Evolutionary conservation across 2,329 filamentous ascomycete species (phyloP).

Genomic region (Davidsoniella australis): DNA sequence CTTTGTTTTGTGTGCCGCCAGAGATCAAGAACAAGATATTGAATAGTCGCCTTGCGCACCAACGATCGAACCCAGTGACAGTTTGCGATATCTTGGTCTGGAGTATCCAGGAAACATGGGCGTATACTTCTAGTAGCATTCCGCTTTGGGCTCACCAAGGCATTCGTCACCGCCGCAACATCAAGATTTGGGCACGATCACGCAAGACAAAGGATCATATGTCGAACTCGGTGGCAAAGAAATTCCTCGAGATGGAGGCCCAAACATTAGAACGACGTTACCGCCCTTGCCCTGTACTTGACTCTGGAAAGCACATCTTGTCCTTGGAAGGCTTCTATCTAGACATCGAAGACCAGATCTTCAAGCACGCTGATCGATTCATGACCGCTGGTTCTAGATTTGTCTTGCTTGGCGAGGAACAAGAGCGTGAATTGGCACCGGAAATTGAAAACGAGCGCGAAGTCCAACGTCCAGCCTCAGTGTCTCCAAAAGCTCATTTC

Average conservation of each 20-base stretch:
- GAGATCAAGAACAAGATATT: conserved; percentile 42
- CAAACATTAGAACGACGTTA: conserved; percentile 36
- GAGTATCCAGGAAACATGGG: conserved; percentile 40
- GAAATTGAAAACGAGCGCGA: conserved; percentile 46
- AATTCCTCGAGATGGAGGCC: conserved; percentile 38
- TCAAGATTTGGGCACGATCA: conserved; percentile 19
- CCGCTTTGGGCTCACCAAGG: conserved; percentile 47
- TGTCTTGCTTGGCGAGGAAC: conserved; percentile 40
- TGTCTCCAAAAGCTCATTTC: conserved; percentile 23
- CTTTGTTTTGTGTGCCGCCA: conserved; percentile 39
- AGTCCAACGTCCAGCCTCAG: conserved; percentile 28
- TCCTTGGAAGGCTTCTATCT: background rate
- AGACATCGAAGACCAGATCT: background rate
- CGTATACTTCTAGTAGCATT: conserved; percentile 30
- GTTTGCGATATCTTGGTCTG: conserved; percentile 41
- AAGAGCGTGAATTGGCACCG: conserved; percentile 49
- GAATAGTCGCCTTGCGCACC: conserved; percentile 8
- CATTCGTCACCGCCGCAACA: conserved; percentile 27
- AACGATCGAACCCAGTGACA: conserved; percentile 20
- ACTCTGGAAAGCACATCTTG: no score
- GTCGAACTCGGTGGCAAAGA: conserved; percentile 19
- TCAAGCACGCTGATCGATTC: conserved; percentile 1
- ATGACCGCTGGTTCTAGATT: background rate
- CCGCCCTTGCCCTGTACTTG: conserved; percentile 17
- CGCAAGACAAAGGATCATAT: conserved; percentile 9